Conservation (phyloP, 257 asterid species). For the Rehmannia glutinosa region DNA sequence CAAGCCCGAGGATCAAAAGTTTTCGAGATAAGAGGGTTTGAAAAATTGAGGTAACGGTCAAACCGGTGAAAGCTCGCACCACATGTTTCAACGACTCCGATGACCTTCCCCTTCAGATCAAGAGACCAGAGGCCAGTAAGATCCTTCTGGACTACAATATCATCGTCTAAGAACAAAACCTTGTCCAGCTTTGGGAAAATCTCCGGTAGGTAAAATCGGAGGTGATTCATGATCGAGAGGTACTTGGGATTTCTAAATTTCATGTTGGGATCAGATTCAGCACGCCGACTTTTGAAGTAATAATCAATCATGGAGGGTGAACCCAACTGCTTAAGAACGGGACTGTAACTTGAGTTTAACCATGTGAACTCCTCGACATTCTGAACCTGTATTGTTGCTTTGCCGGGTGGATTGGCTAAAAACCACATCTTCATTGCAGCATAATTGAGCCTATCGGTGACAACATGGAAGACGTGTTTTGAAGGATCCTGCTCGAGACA, state of each 20-base stretch:
- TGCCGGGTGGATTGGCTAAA: conserved; percentile 40
- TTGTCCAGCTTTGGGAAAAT: conserved; percentile 53
- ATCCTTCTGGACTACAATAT: conserved; percentile 54
- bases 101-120: conserved; percentile 47
- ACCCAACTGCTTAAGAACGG: conserved; percentile 45
- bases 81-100: conserved; percentile 63
- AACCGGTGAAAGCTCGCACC: conserved; percentile 49
- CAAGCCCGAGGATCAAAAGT: conserved; percentile 48
- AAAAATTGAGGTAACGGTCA: conserved; percentile 54
- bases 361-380: conserved; percentile 55
- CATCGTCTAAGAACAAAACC: conserved; percentile 57
- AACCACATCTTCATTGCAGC: conserved; percentile 65
- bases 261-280: conserved; percentile 42
- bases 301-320: conserved; percentile 42
- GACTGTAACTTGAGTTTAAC: conserved; percentile 51
- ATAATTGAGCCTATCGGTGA: conserved; percentile 45
- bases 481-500: conserved; percentile 42
- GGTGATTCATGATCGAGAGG: conserved; percentile 60
- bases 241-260: conserved; percentile 57
- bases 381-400: conserved; percentile 46
- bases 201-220: conserved; percentile 56
- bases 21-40: conserved; percentile 47
- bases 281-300: conserved; percentile 42
- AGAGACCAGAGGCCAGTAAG: conserved; percentile 44
- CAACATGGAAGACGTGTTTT: conserved; percentile 52